Evolutionary conservation across 1,284 basidiomycete species (phyloP), one percentile per base, ranked within the genome.

Genomic region (Tilletia setariae): DNA sequence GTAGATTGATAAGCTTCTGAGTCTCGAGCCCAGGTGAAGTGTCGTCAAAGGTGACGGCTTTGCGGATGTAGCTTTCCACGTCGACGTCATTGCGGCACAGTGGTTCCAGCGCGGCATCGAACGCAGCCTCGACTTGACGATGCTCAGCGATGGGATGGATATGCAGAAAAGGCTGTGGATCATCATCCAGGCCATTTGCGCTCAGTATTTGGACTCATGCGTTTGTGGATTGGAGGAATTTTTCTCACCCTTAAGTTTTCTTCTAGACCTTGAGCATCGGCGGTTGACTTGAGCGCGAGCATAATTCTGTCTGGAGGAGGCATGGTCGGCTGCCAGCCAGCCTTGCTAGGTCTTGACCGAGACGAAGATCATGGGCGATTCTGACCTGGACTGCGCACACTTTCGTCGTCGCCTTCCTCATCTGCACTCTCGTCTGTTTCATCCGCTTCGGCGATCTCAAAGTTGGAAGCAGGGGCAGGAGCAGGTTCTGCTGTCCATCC

Each of bases 161-260:
- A n/a, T 40, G 56, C 16, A 61, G 56, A 16, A 32, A 61, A 35
- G 56, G 56, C 56, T 61, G 56, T 21, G 7, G 46, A 16, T 16
- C 19, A n/a, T n/a, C n/a, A n/a, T n/a, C n/a, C n/a, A n/a, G n/a
- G n/a, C n/a, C n/a, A n/a, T n/a, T n/a, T n/a, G n/a, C n/a, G n/a
- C n/a, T n/a, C n/a, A n/a, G n/a, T n/a, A n/a, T n/a, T n/a, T n/a
- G n/a, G n/a, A n/a, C n/a, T n/a, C n/a, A n/a, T n/a, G n/a, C n/a
- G n/a, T n/a, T n/a, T n/a, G n/a, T n/a, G n/a, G 16, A 23, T 23
- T n/a, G 46, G 21, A 49, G 46, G 35, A 40, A 4, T 11, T 40
- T 6, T 6, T 4, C 35, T 40, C 11, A 40, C 35, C 35, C 11
- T 40, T 40, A 40, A 40, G 35, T 6, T 40, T 40, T 40, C 35